Evolutionary conservation across 2,329 filamentous ascomycete species (phyloP).

Genomic region (Phaeoacremonium minimum): DNA sequence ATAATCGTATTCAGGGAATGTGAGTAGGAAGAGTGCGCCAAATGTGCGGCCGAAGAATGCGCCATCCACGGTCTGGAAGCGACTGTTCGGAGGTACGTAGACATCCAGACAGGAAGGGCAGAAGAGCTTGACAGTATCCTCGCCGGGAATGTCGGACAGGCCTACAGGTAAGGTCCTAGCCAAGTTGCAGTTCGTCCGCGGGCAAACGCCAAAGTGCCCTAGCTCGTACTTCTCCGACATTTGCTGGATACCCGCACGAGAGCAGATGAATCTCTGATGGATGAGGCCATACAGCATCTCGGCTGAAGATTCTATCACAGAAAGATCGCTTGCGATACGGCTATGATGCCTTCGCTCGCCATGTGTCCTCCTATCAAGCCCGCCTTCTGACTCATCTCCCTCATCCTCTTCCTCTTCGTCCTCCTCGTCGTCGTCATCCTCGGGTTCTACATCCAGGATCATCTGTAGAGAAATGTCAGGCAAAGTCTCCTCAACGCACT

Average conservation of each 20-base stretch:
- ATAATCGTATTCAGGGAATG: constrained; percentile 93
- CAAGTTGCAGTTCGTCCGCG: constrained; percentile 87
- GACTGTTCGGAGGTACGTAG: constrained; percentile 94
- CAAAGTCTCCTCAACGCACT: neutral
- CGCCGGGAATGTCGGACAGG: constrained; percentile 87
- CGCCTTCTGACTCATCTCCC: constrained; percentile 65
- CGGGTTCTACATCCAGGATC: constrained; percentile 97
- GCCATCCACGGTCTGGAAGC: constrained; percentile 95
- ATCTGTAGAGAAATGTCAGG: constrained; percentile 47
- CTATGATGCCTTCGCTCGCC: constrained; percentile 72
- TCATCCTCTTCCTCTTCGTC: constrained; percentile 75
- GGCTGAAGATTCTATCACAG: constrained; percentile 94
- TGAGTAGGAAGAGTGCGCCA: constrained; percentile 95
- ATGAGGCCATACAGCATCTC: constrained; percentile 98
- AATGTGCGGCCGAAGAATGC: constrained; percentile 99
- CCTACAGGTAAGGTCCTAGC: constrained; percentile 91
- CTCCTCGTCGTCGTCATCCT: constrained; percentile 85
- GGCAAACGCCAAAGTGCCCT: constrained; percentile 92
- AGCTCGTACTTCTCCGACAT: constrained; percentile 99
- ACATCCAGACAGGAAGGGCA: constrained; percentile 96
- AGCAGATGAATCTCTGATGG: constrained; percentile 97
- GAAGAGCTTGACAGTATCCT: constrained; percentile 97
- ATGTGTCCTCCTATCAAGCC: constrained; percentile 47
- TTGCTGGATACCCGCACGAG: constrained; percentile 90
- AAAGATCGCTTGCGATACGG: constrained; percentile 86